phyloP scores from a whole-genome alignment of 2,329 filamentous ascomycete genomes.

The Aphanoascus verrucosus region DNA sequence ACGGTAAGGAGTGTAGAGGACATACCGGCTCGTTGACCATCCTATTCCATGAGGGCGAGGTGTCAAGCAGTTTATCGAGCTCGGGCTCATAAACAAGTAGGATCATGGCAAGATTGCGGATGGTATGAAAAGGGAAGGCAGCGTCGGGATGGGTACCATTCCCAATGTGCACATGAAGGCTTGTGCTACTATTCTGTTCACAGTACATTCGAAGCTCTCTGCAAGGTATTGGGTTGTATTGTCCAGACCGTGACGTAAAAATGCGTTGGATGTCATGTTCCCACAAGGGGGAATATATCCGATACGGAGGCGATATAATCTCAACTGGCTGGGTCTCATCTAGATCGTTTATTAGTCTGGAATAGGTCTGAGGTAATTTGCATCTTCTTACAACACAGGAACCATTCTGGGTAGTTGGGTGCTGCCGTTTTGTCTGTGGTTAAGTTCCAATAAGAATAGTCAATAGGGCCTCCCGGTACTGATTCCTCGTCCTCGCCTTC shows the following conservation, averaged over 20 bases:
- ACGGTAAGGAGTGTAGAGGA: neutral
- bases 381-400: slow-evolving; percentile 12
- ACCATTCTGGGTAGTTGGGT: slow-evolving; percentile 13
- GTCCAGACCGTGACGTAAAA: slow-evolving; percentile 11
- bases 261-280: slow-evolving; percentile 15
- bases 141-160: slow-evolving; percentile 10
- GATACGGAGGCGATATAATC: slow-evolving; percentile 16
- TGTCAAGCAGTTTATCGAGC: slow-evolving; percentile 14
- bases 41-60: neutral
- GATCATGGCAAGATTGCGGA: slow-evolving; percentile 18
- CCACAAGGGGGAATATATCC: slow-evolving; percentile 7
- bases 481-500: slow-evolving; percentile 3
- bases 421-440: slow-evolving; percentile 9
- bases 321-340: slow-evolving; percentile 15
- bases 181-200: slow-evolving; percentile 14
- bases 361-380: neutral
- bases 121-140: slow-evolving; percentile 13
- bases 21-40: slow-evolving; percentile 9
- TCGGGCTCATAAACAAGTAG: slow-evolving; percentile 16
- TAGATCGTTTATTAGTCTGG: slow-evolving; percentile 4
- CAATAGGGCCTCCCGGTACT: neutral
- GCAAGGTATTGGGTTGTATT: slow-evolving; percentile 12
- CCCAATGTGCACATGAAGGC: slow-evolving; percentile 16
- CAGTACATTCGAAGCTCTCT: slow-evolving; percentile 11
- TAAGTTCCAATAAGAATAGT: slow-evolving; percentile 14